Evolutionary conservation across 2,329 filamentous ascomycete species (phyloP).

Genomic region (Colletotrichum gigasporum): DNA sequence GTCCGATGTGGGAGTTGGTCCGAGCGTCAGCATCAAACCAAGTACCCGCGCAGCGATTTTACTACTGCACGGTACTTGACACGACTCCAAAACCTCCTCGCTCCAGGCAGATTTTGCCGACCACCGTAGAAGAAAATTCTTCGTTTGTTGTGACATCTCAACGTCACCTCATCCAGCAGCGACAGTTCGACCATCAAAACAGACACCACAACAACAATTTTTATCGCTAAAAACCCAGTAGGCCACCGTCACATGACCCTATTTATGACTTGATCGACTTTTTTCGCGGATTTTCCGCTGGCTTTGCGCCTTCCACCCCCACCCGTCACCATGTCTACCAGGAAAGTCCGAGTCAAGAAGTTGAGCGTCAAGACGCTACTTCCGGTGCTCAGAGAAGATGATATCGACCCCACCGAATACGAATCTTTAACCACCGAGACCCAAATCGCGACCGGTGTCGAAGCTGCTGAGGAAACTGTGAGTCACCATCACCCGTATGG

Average conservation of each 20-base stretch:
- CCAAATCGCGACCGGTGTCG: slow-evolving; percentile 95
- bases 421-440: slow-evolving; percentile 84
- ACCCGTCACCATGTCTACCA: slow-evolving; percentile 65
- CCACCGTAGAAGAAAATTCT: slow-evolving; percentile 61
- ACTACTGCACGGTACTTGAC: slow-evolving; percentile 27
- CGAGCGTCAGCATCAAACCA: slow-evolving; percentile 26
- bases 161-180: slow-evolving; percentile 63
- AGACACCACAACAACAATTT: slow-evolving; percentile 58
- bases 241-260: slow-evolving; percentile 61
- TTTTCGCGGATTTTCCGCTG: slow-evolving; percentile 69
- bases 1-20: slow-evolving; percentile 23
- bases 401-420: slow-evolving; percentile 88
- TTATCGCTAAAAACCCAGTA: slow-evolving; percentile 63
- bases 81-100: slow-evolving; percentile 13
- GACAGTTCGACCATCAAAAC: slow-evolving; percentile 64
- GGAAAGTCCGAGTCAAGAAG: slow-evolving; percentile 87
- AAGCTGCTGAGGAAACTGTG: slow-evolving; percentile 97
- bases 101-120: slow-evolving; percentile 33
- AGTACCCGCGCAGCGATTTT: slow-evolving; percentile 17
- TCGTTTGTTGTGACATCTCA: slow-evolving; percentile 61
- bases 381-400: slow-evolving; percentile 86
- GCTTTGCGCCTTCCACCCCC: slow-evolving; percentile 49
- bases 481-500: slow-evolving; percentile 56
- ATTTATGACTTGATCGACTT: slow-evolving; percentile 72
- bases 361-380: slow-evolving; percentile 90